Conservation (phyloP, 164 flowering plant species). For the Protea cynaroides region DNA sequence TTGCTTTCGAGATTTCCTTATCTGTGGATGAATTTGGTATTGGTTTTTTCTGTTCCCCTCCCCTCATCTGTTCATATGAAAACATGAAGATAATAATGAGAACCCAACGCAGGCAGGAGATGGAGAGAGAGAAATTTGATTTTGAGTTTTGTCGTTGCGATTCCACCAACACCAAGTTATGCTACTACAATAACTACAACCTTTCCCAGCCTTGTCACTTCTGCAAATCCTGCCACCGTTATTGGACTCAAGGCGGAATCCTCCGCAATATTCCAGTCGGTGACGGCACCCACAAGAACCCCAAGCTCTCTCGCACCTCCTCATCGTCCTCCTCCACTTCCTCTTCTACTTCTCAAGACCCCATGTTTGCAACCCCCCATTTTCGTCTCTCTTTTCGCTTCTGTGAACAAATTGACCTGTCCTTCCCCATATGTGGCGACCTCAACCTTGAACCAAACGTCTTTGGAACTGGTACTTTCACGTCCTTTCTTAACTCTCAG, state of each 20-base stretch:
- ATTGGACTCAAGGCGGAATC: slow-evolving; percentile 68
- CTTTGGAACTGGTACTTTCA: slow-evolving; percentile 30
- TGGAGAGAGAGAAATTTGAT: too few species aligned
- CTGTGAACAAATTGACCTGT: slow-evolving; percentile 9
- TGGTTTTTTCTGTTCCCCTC: too few species aligned
- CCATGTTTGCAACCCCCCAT: slow-evolving; percentile 18
- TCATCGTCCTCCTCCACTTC: background rate
- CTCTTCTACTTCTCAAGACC: background rate
- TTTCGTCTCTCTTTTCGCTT: too few species aligned
- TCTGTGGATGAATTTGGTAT: too few species aligned
- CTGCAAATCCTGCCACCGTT: slow-evolving; percentile 63
- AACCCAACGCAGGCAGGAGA: too few species aligned
- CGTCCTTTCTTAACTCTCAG: slow-evolving; percentile 38
- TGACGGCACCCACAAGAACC: slow-evolving; percentile 44
- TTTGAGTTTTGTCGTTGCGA: too few species aligned
- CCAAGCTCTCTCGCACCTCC: slow-evolving; percentile 36
- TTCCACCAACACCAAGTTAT: slow-evolving; percentile 62
- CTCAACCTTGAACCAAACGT: slow-evolving; percentile 6
- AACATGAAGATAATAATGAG: too few species aligned
- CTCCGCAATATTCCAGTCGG: slow-evolving; percentile 69
- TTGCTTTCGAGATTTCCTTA: too few species aligned
- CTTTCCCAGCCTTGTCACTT: slow-evolving; percentile 64
- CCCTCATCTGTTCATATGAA: too few species aligned
- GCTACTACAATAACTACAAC: slow-evolving; percentile 75
- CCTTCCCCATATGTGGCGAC: slow-evolving; percentile 15